phyloP scores from a whole-genome alignment of 2,329 filamentous ascomycete genomes.

The Mycogone perniciosa region DNA sequence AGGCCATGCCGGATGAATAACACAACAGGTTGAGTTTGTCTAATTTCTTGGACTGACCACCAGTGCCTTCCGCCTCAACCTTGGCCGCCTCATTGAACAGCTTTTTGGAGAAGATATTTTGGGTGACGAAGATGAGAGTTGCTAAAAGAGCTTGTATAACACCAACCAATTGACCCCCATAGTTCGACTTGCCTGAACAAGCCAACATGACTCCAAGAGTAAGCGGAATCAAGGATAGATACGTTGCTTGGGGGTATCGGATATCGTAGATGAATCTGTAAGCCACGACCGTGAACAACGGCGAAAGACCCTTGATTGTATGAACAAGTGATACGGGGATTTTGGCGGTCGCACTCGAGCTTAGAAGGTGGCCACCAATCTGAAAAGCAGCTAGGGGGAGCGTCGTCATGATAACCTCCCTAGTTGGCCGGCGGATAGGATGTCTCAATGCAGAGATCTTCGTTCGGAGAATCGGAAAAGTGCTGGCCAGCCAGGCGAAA shows the following conservation, averaged over 20 bases:
- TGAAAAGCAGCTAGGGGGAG: slow-evolving; percentile 91
- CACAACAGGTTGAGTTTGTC: slow-evolving; percentile 96
- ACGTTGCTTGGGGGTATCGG: slow-evolving; percentile 79
- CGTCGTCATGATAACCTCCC: slow-evolving; percentile 77
- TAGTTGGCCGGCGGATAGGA: slow-evolving; percentile 73
- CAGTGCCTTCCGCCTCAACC: slow-evolving; percentile 67
- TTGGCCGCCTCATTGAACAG: slow-evolving; percentile 91
- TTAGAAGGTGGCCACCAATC: slow-evolving; percentile 87
- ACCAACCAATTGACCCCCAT: slow-evolving; percentile 83
- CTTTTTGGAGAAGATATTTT: slow-evolving; percentile 97
- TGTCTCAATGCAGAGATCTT: slow-evolving; percentile 74
- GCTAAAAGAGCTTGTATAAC: slow-evolving; percentile 81
- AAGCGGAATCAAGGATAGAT: slow-evolving; percentile 81
- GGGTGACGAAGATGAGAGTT: slow-evolving; percentile 92
- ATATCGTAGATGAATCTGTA: slow-evolving; percentile 88
- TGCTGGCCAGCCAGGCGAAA: slow-evolving; percentile 66
- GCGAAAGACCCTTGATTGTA: slow-evolving; percentile 96
- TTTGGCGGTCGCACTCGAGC: slow-evolving; percentile 85
- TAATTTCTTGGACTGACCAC: slow-evolving; percentile 64
- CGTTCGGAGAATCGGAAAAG: slow-evolving; percentile 64
- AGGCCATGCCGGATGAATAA: slow-evolving; percentile 93
- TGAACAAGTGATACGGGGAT: slow-evolving; percentile 97
- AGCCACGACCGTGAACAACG: slow-evolving; percentile 88
- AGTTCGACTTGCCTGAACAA: slow-evolving; percentile 73
- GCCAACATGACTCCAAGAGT: slow-evolving; percentile 94